phyloP scores from a whole-genome alignment of 768 basidiomycete genomes.

The Suillus subaureus region DNA sequence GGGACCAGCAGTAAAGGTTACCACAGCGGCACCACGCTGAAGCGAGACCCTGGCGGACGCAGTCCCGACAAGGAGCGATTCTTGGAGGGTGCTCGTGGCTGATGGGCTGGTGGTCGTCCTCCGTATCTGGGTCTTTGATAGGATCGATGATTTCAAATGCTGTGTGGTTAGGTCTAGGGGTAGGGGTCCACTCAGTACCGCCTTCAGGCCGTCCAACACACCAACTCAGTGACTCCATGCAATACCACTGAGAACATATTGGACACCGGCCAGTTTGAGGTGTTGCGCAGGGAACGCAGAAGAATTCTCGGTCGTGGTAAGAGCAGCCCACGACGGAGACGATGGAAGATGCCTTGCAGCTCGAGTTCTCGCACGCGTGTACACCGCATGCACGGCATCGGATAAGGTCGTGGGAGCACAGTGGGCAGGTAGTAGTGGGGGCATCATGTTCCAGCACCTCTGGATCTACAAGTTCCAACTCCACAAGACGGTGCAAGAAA shows the following conservation, averaged over 20 bases:
- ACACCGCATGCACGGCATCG: constrained; percentile 1
- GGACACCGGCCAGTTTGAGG: constrained; percentile 3
- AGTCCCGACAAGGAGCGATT: constrained; percentile 1
- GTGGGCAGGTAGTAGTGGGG: constrained; percentile 1
- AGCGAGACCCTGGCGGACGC: neutral
- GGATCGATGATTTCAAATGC: neutral
- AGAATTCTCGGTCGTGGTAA: neutral
- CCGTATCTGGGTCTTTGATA: neutral
- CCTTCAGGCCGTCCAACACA: constrained; percentile 7
- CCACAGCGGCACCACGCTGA: constrained; percentile 1
- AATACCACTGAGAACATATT: constrained; percentile 3
- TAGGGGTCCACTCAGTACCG: neutral
- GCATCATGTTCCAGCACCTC: neutral
- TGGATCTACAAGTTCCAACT: constrained; percentile 1
- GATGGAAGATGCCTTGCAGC: constrained; percentile 4
- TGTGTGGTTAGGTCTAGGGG: neutral
- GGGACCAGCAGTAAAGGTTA: constrained; percentile 3
- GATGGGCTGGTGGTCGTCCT: neutral
- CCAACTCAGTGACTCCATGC: constrained; percentile 2
- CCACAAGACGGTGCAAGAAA: constrained; percentile 2
- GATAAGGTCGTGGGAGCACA: neutral
- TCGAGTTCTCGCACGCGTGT: neutral
- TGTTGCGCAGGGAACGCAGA: constrained; percentile 1
- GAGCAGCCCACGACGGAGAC: constrained; percentile 1
- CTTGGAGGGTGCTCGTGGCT: neutral